Conservation (phyloP, 2,329 filamentous ascomycete genomes). For the Achaetomium macrosporum region DNA sequence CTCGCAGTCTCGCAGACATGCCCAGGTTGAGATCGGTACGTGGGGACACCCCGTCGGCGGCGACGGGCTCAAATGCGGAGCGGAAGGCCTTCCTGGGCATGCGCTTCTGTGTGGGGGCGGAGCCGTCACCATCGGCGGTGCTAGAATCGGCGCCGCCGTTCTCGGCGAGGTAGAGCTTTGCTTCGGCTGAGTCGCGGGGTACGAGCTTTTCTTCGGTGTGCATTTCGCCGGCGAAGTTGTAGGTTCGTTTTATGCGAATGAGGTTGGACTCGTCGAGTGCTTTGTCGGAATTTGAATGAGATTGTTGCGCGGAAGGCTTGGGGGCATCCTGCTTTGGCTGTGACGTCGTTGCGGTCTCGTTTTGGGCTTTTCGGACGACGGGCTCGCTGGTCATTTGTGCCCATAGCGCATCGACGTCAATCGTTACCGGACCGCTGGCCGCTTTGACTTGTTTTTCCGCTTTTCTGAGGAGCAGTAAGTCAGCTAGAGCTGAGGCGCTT, state of each 20-base stretch:
- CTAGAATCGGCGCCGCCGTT: constrained; percentile 23
- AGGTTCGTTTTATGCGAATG: constrained; percentile 64
- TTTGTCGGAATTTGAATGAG: neutral
- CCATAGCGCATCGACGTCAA: constrained; percentile 69
- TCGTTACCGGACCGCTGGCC: constrained; percentile 54
- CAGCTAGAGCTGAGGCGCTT: neutral
- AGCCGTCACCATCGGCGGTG: constrained; percentile 23
- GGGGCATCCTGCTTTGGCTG: constrained; percentile 20
- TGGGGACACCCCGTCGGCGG: constrained; percentile 36
- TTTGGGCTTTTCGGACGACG: constrained; percentile 12
- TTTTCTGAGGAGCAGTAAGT: constrained; percentile 36
- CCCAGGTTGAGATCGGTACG: constrained; percentile 56
- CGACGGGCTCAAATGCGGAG: constrained; percentile 56
- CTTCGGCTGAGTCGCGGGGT: constrained; percentile 58
- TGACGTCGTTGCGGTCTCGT: constrained; percentile 6
- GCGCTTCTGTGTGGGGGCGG: constrained; percentile 33
- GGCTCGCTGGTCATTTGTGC: constrained; percentile 52
- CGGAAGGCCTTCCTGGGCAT: constrained; percentile 52
- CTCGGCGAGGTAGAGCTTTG: constrained; percentile 53
- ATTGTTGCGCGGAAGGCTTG: neutral
- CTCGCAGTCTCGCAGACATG: constrained; percentile 42
- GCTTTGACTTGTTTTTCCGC: constrained; percentile 50
- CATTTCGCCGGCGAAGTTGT: constrained; percentile 68
- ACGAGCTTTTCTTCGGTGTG: constrained; percentile 68
- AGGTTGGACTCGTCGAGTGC: constrained; percentile 31